Base-by-base conservation (phyloP, 208 protist genomes). In the Trypanosoma congolense region DNA sequence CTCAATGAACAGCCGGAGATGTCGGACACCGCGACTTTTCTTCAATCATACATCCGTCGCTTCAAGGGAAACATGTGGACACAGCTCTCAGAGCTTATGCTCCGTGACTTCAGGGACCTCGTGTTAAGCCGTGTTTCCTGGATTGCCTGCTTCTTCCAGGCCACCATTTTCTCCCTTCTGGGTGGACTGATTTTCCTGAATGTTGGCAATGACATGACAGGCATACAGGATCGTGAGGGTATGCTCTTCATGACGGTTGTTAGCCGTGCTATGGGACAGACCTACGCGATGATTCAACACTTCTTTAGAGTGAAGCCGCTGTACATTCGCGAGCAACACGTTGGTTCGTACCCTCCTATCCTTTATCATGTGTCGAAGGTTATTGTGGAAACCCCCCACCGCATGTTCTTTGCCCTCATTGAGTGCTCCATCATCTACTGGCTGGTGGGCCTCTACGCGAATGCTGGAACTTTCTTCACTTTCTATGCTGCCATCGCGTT, bases 101-200 rank as follows among this genome's bases (percentile, higher is more conserved):
- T 52, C 31, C 78, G 86, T 51, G 50, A 40, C 21, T 16, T 49
- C 3, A 43, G 68, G n/a, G 67, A 81, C 56, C 51, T 88, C 16
- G 56, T 42, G 36, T 70, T 80, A 31, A 76, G 80, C 35, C 44
- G 44, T 36, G 30, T 77, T 19, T 84, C 76, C 49, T 45, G 86
- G 26, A 66, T 88, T 26, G 41, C 76, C 12, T 52, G 60, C 49
- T 43, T 77, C 25, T 53, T 53, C 2, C 75, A 83, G 47, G 65
- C 83, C 18, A 16, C 83, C 14, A 87, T 85, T 58, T 90, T 93
- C 49, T 65, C 63, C 3, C 14, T 74, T 16, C 30, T 93, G 25
- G 65, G 81, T 16, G 87, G 83, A 10, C 67, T 90, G 16, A 86
- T 90, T 35, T 93, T 89, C 55, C 5, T 87, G n/a, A 65, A 75